Conservation (phyloP, 805 yeast species). For the Ogataea allantospora region DNA sequence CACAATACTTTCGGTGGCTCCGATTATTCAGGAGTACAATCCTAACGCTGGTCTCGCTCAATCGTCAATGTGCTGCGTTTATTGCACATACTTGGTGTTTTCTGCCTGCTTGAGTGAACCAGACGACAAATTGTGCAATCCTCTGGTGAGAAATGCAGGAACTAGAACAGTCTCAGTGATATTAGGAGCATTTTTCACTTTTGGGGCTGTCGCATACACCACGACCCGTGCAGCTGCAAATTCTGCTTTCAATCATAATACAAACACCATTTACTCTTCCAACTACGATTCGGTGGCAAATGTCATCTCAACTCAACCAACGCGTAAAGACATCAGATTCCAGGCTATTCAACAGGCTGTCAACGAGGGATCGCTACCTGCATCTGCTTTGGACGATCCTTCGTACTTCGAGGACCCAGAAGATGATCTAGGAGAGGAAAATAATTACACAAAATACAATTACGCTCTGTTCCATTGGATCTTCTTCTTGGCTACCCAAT, state of each 20-base stretch:
- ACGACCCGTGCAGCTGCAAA: conserved; percentile 95
- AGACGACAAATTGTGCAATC: conserved; percentile 89
- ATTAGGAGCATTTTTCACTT: conserved; percentile 89
- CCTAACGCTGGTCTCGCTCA: conserved; percentile 97
- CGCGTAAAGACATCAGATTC: conserved; percentile 69
- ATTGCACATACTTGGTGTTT: conserved; percentile 87
- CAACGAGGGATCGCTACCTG: conserved; percentile 93
- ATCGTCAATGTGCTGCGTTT: conserved; percentile 90
- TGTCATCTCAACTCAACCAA: conserved; percentile 48
- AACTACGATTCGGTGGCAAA: conserved; percentile 42
- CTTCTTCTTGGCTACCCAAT: conserved; percentile 93
- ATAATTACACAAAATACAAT: conserved; percentile 69
- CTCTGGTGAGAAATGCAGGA: conserved; percentile 82
- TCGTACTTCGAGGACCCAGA: conserved; percentile 51
- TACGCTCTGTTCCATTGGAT: conserved; percentile 86
- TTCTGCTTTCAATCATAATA: conserved; percentile 53
- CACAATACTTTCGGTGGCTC: conserved; percentile 72
- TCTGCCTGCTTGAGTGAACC: conserved; percentile 97
- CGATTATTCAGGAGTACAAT: conserved; percentile 84
- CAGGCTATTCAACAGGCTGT: conserved; percentile 93
- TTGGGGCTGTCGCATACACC: conserved; percentile 93
- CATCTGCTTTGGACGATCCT: conserved; percentile 78
- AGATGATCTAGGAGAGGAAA: conserved; percentile 56
- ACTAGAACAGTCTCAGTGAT: conserved; percentile 87
- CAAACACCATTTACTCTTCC: conserved; percentile 19